phyloP scores from a whole-genome alignment of 768 basidiomycete genomes.

The Kwoniella newhampshirensis region DNA sequence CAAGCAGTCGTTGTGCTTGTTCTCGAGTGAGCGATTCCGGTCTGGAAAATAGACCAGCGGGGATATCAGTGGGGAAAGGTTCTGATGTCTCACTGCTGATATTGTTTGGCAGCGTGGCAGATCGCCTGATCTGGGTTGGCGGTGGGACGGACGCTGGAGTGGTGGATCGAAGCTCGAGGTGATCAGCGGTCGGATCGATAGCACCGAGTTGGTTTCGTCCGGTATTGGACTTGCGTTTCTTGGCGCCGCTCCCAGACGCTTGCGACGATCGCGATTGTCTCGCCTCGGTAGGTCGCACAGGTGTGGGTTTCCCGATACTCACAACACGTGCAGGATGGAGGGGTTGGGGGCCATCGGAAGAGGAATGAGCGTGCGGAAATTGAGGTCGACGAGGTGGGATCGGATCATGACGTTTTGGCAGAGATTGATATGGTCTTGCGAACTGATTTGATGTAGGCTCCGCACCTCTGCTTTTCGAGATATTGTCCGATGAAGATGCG shows the following conservation, averaged over 20 bases:
- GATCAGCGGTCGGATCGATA: conserved; percentile 18
- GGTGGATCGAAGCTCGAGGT: not conserved
- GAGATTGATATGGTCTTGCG: conserved; percentile 7
- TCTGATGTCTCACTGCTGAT: conserved; percentile 8
- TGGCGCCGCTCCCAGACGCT: conserved; percentile 2
- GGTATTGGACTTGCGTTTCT: not conserved
- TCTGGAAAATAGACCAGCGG: conserved; percentile 34
- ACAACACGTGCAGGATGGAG: conserved; percentile 8
- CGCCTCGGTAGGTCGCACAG: conserved; percentile 6
- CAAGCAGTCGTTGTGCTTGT: conserved; percentile 40
- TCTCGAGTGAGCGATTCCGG: conserved; percentile 40
- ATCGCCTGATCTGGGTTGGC: not conserved
- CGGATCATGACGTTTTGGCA: conserved; percentile 10
- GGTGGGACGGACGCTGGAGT: not conserved
- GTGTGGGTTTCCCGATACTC: conserved; percentile 1
- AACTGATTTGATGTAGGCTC: conserved; percentile 6
- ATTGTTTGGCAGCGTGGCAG: not conserved
- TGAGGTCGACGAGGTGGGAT: conserved; percentile 8
- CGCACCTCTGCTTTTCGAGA: not conserved
- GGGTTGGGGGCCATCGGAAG: conserved; percentile 4
- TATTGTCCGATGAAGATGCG: conserved; percentile 3
- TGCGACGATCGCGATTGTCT: conserved; percentile 8
- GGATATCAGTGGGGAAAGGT: conserved; percentile 33
- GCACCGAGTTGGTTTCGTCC: conserved; percentile 11
- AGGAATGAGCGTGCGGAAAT: not conserved